Evolutionary conservation across 2,329 filamentous ascomycete species (phyloP), one percentile per base, ranked within the genome.

Genomic region (Tolypocladium ophioglossoides): DNA sequence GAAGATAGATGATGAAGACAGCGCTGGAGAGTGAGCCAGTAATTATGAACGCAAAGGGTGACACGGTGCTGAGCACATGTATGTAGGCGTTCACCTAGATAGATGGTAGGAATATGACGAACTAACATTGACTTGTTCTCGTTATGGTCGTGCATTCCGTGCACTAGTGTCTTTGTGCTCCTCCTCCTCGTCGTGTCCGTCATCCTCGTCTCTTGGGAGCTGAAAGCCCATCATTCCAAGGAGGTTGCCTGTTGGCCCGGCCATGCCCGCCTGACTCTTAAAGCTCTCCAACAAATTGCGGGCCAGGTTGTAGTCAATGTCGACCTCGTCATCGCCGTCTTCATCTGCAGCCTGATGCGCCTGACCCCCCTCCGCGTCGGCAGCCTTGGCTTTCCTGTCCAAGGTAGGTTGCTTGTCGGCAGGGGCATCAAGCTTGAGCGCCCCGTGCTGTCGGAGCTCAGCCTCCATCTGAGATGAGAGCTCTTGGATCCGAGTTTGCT

Each of bases 261-360:
- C 78, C 75, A 87, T 82, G 14, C 94, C 94, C 20, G 78, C 89
- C 68, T 97, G 92, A 18, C 88, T 86, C 66, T 95, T 95, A 71
- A 99, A 91, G 62, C 89, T 92, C 68, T 96, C 90, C 1, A 99
- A 75, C 53, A 99, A 75, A 64, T 97, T 97, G 68, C 87, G 90
- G 20, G 89, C 91, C 27, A 99, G 76, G 57, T 94, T 92, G 61
- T 91, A 87, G 66, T 97, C 89, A 32, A 94, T 82, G 58, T 91
- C 78, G 5, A 94, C 79, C 52, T 86, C 83, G 0, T 80, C 78
- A 11, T 82, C 72, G 3, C 69, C 71, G 11, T 74, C 75, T 10
- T 79, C 76, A 3, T 78, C 75, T 40, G 81, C 73, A 27, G 76
- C 74, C 32, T 77, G 70, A 9, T 74, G 68, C 51, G 70, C 68